Base-by-base conservation (phyloP, 1,284 basidiomycete genomes). In the Fistulinella staudtii region DNA sequence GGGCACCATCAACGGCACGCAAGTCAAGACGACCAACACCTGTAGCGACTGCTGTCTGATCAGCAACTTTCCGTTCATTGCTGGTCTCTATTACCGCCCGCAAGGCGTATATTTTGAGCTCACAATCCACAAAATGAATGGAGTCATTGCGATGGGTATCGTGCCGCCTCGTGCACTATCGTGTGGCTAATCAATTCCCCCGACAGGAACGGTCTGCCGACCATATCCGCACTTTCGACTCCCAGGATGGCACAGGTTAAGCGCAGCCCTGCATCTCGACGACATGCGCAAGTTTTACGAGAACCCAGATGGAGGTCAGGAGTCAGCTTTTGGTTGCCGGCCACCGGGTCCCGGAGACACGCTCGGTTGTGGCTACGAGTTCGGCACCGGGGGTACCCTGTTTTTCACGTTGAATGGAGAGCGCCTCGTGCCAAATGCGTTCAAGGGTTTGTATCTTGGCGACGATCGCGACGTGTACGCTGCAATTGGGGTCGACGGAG, bases 271-370 rank as follows among this genome's bases (percentile, higher is more conserved):
- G 20, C 82, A 85, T 53, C 71, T 85, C 25, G 83, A 85, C 55
- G 83, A 86, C 61, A 67, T 81, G 55, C 75, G 80, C 53, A 84
- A 83, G 56, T 86, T 83, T 69, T 84, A 77, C 53, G 81, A 85
- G 55, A 79, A 83, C 52, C 67, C 79, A 0, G 68, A 77, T 31
- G 82, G 82, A 15, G 82, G 83, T 8, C 71, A 74, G 1, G 76
- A 80, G 53, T 84, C 82, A 6, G 49, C 58, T 51, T 64, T 53
- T 14, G 42, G 41, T 8, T 46, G 40, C 14, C 48, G 40, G n/a
- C 22, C 36, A 4, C 46, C 58, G 1, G 36, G 21, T 76, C 45
- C 52, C 47, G 76, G 74, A 3, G 77, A 82, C 57, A 74, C 65
- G 3, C 55, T 85, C 35, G 82, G 83, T 4, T 82, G 80, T 43